Evolutionary conservation across 164 flowering plant species (phyloP).

Genomic region (Echeveria elegans): DNA sequence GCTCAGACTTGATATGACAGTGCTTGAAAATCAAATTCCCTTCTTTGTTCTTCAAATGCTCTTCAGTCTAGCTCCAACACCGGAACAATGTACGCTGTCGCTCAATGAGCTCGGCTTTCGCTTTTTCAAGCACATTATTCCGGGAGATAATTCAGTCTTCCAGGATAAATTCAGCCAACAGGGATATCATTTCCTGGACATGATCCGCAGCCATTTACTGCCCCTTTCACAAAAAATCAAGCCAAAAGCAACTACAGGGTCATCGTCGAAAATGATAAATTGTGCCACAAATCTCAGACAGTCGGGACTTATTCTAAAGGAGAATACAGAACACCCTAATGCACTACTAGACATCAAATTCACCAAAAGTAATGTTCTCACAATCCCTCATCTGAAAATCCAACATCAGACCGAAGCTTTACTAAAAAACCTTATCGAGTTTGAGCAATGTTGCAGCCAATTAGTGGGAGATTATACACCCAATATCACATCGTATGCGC

Average conservation of each 20-base stretch:
- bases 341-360: neutral
- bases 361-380: neutral
- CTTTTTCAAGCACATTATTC: neutral
- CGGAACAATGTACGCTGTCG: constrained; percentile 9
- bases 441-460: neutral
- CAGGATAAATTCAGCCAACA: neutral
- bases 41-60: constrained; percentile 16
- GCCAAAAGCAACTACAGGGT: neutral
- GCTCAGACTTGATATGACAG: constrained; percentile 13
- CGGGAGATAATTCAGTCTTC: neutral
- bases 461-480: neutral
- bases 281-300: neutral
- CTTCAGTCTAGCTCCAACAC: constrained; percentile 14
- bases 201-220: neutral
- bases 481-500: neutral
- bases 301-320: neutral
- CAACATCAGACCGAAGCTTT: neutral
- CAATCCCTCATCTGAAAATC: constrained; percentile 1
- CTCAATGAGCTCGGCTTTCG: constrained; percentile 4
- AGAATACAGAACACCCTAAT: neutral
- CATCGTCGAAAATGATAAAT: neutral
- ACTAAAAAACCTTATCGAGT: neutral
- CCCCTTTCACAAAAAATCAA: neutral
- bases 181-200: neutral
- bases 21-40: constrained; percentile 26